phyloP scores from a whole-genome alignment of 2,329 filamentous ascomycete species.

The Cercospora sp. region DNA sequence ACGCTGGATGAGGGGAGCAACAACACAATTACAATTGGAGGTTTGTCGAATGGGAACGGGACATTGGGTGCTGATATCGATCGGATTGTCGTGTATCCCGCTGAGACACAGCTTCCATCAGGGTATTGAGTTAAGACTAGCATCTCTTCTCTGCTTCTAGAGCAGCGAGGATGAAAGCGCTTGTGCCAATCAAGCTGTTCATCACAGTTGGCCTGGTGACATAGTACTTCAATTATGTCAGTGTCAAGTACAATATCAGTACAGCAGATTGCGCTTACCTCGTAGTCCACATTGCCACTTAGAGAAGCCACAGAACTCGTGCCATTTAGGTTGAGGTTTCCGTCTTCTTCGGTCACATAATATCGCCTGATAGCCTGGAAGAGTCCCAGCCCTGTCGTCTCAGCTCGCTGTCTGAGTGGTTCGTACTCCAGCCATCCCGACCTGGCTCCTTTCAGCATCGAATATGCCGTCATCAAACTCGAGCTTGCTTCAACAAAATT shows the following conservation, averaged over 20 bases:
- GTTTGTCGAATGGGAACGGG: slow-evolving; percentile 57
- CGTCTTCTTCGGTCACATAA: slow-evolving; percentile 50
- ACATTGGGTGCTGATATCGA: slow-evolving; percentile 61
- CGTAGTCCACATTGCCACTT: slow-evolving; percentile 51
- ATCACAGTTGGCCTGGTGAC: slow-evolving; percentile 41
- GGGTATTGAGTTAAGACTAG: neutral
- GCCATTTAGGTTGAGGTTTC: slow-evolving; percentile 43
- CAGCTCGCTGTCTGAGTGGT: slow-evolving; percentile 35
- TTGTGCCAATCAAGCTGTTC: slow-evolving; percentile 45
- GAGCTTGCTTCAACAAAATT: slow-evolving; percentile 64
- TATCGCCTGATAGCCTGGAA: slow-evolving; percentile 49
- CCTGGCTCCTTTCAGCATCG: slow-evolving; percentile 51
- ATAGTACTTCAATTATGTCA: slow-evolving; percentile 44
- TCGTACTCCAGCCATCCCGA: slow-evolving; percentile 39
- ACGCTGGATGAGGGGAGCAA: slow-evolving; percentile 56
- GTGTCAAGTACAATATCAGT: neutral
- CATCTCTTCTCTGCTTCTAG: slow-evolving; percentile 37
- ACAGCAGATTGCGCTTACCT: slow-evolving; percentile 41
- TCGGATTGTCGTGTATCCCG: slow-evolving; percentile 60
- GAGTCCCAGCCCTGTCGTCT: slow-evolving; percentile 50
- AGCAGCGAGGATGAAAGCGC: slow-evolving; percentile 45
- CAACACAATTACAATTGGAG: slow-evolving; percentile 61
- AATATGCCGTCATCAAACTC: slow-evolving; percentile 59
- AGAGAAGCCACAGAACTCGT: slow-evolving; percentile 55
- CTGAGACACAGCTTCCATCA: slow-evolving; percentile 41